Evolutionary conservation across 2,329 filamentous ascomycete species (phyloP).

Genomic region (Tolypocladium inflatum): DNA sequence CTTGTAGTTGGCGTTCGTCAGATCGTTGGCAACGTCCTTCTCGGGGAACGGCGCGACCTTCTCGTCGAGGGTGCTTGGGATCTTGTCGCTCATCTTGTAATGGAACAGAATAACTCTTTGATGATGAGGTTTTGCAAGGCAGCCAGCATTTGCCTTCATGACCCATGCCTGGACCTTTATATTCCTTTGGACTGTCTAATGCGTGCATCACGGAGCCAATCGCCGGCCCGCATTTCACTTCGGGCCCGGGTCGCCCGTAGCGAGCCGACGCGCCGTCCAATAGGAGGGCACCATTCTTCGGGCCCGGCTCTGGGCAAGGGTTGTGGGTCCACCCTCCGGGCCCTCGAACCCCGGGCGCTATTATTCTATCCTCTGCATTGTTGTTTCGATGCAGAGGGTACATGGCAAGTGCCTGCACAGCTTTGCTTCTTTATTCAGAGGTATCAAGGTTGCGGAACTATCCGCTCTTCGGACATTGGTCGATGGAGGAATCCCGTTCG

Average conservation of each 20-base stretch:
- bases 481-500: too few species aligned
- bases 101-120: too few species aligned
- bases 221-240: neutral
- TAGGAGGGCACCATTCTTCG: neutral
- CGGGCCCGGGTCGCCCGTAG: neutral
- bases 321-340: too few species aligned
- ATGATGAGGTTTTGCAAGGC: neutral
- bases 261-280: neutral
- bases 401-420: too few species aligned
- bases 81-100: neutral
- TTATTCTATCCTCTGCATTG: too few species aligned
- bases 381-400: too few species aligned
- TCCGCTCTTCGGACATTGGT: too few species aligned
- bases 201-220: neutral
- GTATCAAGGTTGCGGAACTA: too few species aligned
- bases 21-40: neutral
- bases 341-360: too few species aligned
- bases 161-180: neutral
- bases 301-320: neutral
- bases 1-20: neutral
- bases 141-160: neutral
- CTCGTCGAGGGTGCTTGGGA: neutral
- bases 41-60: neutral
- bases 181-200: neutral
- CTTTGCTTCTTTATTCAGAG: too few species aligned